Percentiles rank a stretch among this genome's conserved stretches.
Conservation (phyloP, 2,329 filamentous ascomycete genomes). For the Ambrosiella beaveri region DNA sequence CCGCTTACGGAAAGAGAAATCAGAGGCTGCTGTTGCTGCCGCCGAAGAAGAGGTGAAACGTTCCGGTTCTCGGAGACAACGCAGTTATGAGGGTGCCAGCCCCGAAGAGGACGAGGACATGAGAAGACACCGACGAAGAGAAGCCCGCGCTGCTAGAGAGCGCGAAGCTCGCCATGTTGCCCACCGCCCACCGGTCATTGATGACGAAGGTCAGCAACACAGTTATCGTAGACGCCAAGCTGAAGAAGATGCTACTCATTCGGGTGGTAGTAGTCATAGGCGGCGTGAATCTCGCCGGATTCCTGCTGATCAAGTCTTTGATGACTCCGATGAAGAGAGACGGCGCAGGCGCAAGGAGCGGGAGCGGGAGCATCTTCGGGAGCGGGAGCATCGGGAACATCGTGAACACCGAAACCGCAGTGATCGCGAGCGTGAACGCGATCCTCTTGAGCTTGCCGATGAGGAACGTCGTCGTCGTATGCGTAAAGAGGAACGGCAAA, state of each 20-base stretch:
- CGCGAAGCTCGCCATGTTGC: background rate
- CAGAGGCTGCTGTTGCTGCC: background rate
- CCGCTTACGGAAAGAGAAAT: background rate
- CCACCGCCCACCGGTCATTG: background rate
- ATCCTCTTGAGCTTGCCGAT: constrained; percentile 21
- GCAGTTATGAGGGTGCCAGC: background rate
- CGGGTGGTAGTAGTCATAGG: background rate
- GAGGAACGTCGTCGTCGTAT: constrained; percentile 27
- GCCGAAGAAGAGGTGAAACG: background rate
- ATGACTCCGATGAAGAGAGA: constrained; percentile 38
- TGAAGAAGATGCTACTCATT: background rate
- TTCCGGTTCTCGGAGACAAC: background rate
- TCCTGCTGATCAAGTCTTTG: constrained; percentile 18
- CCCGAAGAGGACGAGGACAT: background rate
- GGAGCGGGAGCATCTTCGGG: constrained; percentile 21
- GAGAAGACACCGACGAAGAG: background rate
- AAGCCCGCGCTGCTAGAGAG: background rate
- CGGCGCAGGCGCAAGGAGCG: constrained; percentile 35
- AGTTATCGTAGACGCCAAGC: background rate
- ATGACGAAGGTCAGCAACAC: background rate
- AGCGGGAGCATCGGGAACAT: background rate
- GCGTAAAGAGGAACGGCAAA: constrained; percentile 27
- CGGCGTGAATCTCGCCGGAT: background rate
- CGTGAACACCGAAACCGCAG: constrained; percentile 31
- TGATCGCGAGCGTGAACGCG: constrained; percentile 29